Base-by-base conservation (phyloP, 2,329 filamentous ascomycete species). In the Pseudogymnoascus sp. region DNA sequence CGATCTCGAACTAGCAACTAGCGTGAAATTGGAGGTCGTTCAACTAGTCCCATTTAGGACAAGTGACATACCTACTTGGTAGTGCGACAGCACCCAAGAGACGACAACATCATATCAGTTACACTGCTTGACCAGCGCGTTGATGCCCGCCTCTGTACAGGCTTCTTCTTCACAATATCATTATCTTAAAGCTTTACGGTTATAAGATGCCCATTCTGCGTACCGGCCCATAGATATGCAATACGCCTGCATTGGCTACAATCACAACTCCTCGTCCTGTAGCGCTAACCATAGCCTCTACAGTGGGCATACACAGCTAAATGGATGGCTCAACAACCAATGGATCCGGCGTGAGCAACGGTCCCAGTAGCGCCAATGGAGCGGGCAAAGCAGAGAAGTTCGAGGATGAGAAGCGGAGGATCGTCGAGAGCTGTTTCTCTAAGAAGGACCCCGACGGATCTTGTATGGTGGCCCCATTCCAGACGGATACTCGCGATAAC, bases 401-500 rank as follows among this genome's bases (percentile, higher is more conserved):
- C 75, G 95, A 99, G 76, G 92, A 97, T 73, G 95, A 99, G 81
- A 96, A 97, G 81, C 84, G 86, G 74, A 86, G 95, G 74, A 97
- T 99, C 71, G 88, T 96, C 68, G 90, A 96, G 67, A 96, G 90
- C 76, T 97, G 93, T 78, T 99, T 97, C 79, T 84, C 81, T 75
- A 97, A 96, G 79, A 88, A 87, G 72, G 95, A 97, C 73, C 82
- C 85, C 44, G 90, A 96, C 77, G 93, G 93, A 68, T 88, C 91
- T 65, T 81, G 91, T 96, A 83, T 73, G 89, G 83, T 64, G 42
- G 26, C 59, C 47, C 63, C 63, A 68, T 66, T 47, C 61, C 35
- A 21, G 35, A 59, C 26, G 63, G 62, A 63, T 19, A 19, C 38
- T 24, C 24, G 33, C 21, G 37, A 8, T 35, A 44, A 62, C 6